Evolutionary conservation across 139 green algal species (phyloP).

Genomic region (Chlamydomonas asymmetrica): DNA sequence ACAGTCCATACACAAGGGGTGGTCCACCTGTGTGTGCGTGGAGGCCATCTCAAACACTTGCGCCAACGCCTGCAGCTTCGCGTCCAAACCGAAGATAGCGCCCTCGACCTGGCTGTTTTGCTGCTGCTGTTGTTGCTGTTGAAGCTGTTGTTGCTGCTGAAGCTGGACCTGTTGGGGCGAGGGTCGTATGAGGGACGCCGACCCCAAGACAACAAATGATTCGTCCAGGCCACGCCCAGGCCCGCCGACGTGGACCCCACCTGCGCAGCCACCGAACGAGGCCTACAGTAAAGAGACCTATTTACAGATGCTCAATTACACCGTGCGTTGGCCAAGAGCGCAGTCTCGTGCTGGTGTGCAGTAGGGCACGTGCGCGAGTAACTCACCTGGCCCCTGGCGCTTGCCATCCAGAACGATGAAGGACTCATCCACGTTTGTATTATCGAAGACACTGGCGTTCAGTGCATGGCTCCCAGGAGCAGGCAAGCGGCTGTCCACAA

Average conservation of each 20-base stretch:
- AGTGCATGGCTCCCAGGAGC: conserved; percentile 15
- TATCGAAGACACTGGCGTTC: conserved; percentile 33
- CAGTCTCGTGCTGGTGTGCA: too few relatives aligned
- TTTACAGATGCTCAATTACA: too few relatives aligned
- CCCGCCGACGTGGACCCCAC: too few relatives aligned
- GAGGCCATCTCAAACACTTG: conserved; percentile 71
- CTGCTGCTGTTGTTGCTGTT: conserved; percentile 13
- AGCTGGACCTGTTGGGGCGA: conserved; percentile 14
- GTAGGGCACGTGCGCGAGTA: too few relatives aligned
- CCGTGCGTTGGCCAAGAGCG: too few relatives aligned
- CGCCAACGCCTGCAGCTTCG: conserved; percentile 58
- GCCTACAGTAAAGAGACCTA: too few relatives aligned
- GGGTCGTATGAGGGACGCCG: conserved; percentile 28
- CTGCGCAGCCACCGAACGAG: too few relatives aligned
- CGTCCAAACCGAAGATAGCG: conserved; percentile 44
- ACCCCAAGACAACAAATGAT: conserved; percentile 70
- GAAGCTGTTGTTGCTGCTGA: conserved; percentile 8
- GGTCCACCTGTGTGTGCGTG: conserved; percentile 64
- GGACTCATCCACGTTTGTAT: conserved; percentile 61
- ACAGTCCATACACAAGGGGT: conserved; percentile 90
- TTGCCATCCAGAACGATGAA: conserved; percentile 69
- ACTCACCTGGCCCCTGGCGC: too few relatives aligned
- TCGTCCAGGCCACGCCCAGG: conserved; percentile 58
- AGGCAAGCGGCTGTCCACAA: not conserved
- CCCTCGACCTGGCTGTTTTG: not conserved